Evolutionary conservation across 164 flowering plant species (phyloP).

Genomic region (Tetracentron sinense): DNA sequence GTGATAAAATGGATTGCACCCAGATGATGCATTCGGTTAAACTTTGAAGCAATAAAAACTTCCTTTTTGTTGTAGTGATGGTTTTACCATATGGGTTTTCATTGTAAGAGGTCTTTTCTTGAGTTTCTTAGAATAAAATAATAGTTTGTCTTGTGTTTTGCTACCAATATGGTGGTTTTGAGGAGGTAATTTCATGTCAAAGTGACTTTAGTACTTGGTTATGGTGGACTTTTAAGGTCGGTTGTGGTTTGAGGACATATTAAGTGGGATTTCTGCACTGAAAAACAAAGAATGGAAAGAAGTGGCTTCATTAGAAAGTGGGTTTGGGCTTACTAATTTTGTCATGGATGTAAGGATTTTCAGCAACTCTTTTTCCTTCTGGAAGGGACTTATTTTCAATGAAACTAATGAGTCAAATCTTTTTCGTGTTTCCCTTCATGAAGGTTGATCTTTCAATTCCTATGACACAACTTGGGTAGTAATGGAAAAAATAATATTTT

Average conservation of each 20-base stretch:
- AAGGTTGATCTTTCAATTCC: too few species aligned
- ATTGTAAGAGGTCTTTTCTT: not conserved
- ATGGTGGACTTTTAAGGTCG: slow-evolving; percentile 23
- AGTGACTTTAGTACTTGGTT: slow-evolving; percentile 20
- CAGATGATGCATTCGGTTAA: too few species aligned
- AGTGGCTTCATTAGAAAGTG: slow-evolving; percentile 27
- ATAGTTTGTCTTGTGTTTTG: slow-evolving; percentile 1
- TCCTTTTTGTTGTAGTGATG: not conserved
- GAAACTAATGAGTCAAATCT: too few species aligned
- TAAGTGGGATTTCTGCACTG: slow-evolving; percentile 9
- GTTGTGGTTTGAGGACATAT: slow-evolving; percentile 16
- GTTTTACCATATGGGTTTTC: not conserved
- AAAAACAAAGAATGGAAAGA: slow-evolving; percentile 40
- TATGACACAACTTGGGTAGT: too few species aligned
- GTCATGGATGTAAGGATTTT: slow-evolving; percentile 40
- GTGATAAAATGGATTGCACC: too few species aligned
- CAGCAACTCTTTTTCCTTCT: slow-evolving; percentile 85
- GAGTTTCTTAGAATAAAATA: slow-evolving; percentile 11
- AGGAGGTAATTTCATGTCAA: slow-evolving; percentile 4
- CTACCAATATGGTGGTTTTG: slow-evolving; percentile 6
- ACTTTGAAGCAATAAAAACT: not conserved
- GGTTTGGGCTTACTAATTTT: slow-evolving; percentile 52
- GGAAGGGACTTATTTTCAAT: too few species aligned
- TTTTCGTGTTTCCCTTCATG: too few species aligned
- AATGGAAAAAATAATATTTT: too few species aligned